These are phyloP conservation scores for Ustilago lituana DNA, from an alignment of 1,284 basidiomycete genomes.

Conservation along the genomic window DNA sequence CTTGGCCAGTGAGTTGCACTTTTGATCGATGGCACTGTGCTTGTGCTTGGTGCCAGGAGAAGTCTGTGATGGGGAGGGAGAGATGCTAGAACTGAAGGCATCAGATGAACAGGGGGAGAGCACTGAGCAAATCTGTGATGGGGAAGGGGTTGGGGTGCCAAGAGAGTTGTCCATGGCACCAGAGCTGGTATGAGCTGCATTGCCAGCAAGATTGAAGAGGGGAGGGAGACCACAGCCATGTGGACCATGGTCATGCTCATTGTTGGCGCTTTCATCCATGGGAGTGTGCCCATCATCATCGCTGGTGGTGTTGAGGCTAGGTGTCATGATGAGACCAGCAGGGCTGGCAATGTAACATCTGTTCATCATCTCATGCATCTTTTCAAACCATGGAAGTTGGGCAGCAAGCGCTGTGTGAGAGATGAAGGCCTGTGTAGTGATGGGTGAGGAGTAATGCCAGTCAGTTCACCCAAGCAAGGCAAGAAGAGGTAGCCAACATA, in stretches of 20 bases:
- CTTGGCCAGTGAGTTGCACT: neutral
- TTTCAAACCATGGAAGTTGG: neutral
- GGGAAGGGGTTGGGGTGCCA: too few relatives aligned
- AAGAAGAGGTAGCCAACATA: neutral
- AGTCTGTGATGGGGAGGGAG: neutral
- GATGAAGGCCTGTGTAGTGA: neutral
- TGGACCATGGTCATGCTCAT: too few relatives aligned
- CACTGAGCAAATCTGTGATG: neutral
- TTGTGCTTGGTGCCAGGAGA: neutral
- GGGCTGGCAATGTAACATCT: neutral
- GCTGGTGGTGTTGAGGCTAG: too few relatives aligned
- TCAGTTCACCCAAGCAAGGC: neutral
- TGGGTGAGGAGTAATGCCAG: neutral
- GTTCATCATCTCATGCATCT: slow-evolving; percentile 1
- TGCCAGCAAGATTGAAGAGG: too few relatives aligned
- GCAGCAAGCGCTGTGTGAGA: neutral
- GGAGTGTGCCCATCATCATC: too few relatives aligned
- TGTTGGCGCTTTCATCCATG: too few relatives aligned
- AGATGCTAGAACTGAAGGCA: too few relatives aligned
- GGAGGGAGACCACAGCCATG: too few relatives aligned
- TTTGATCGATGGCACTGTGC: neutral
- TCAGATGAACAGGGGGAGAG: too few relatives aligned
- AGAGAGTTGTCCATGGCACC: too few relatives aligned
- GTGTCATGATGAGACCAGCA: too few relatives aligned
- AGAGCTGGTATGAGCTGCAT: too few relatives aligned